Percentiles rank a stretch among this genome's conserved stretches.
Evolutionary conservation across 75 land plant species (phyloP).

Genomic region (Adiantum capillusveneris): DNA sequence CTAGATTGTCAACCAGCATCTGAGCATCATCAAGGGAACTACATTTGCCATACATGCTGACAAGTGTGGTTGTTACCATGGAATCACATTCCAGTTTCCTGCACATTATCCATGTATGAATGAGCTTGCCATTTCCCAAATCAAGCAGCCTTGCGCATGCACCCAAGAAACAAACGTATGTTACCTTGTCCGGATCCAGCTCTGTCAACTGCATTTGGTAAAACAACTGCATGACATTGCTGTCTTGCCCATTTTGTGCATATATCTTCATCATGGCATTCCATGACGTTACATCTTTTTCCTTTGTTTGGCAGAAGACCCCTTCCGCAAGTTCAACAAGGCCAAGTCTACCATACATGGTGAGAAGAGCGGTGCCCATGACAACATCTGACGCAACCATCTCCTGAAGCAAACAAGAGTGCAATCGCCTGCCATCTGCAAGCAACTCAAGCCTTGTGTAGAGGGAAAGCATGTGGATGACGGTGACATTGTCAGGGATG

Average conservation of each 20-base stretch:
- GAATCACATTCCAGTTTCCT: neutral
- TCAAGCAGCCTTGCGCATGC: constrained; percentile 3
- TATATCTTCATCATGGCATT: constrained; percentile 38
- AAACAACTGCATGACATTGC: constrained; percentile 19
- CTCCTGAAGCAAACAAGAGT: neutral
- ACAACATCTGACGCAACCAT: constrained; percentile 11
- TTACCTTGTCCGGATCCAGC: neutral
- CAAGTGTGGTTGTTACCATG: constrained; percentile 10
- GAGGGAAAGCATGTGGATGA: neutral
- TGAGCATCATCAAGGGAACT: constrained; percentile 26
- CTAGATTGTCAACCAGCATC: constrained; percentile 34
- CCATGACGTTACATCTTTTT: constrained; percentile 29
- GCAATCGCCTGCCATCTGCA: neutral
- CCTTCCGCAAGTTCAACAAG: constrained; percentile 14
- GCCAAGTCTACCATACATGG: constrained; percentile 24
- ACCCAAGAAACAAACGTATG: constrained; percentile 5
- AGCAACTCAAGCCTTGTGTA: neutral
- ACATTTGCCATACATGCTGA: constrained; percentile 60
- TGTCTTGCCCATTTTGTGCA: constrained; percentile 22
- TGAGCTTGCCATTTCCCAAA: constrained; percentile 5
- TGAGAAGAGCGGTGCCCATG: constrained; percentile 24
- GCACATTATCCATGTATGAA: neutral
- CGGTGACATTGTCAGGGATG: neutral
- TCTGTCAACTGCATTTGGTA: constrained; percentile 9
- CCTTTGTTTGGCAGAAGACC: constrained; percentile 19